Base-by-base conservation (phyloP, 129 eudicot genomes). In the Sambucus nigra region DNA sequence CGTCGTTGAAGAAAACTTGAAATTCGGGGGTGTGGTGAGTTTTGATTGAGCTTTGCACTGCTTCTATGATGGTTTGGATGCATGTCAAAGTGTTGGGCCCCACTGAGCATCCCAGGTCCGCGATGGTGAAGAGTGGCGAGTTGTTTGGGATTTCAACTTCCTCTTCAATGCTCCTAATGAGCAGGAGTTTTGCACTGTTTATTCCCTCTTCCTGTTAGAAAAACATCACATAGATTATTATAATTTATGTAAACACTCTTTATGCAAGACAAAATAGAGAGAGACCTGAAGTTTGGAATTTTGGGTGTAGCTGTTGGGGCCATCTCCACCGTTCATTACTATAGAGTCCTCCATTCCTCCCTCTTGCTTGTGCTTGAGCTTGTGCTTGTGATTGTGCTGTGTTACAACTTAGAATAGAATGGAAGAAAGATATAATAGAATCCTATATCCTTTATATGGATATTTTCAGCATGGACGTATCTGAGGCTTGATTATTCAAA, bases 101-200 rank as follows among this genome's bases (percentile, higher is more conserved):
- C 19, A 63, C 68, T 19, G 50, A 63, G 38, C 68, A 63, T 32
- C 68, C 68, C 7, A 63, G 59, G 19, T 63, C 68, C 22, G 59
- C 59, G 8, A 63, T 51, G 41, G 51, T 11, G 28, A 63, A 35
- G 33, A 51, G 51, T 15, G 7, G 24, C 3, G 8, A 16, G 40
- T 9, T 56, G 33, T 56, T 51, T 27, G 10, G 22, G 3, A 63
- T 9, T 4, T 50, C 27, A 14, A 63, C 51, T 8, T 33, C 0
- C 1, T 51, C 51, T 31, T n/a, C 7, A 11, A 63, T 63, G 32
- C 59, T 41, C 24, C 25, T 21, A 3, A 15, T 10, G 4, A 51
- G 14, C 14, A 63, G 50, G 0, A 3, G 1, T 22, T 38, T 62
- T 21, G 57, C 39, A 3, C 11, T 2, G 19, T 55, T 15, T 15